These are phyloP conservation scores for Saccharomycopsis sp. DNA, from an alignment of 805 yeast genomes.

Conservation along the genomic window DNA sequence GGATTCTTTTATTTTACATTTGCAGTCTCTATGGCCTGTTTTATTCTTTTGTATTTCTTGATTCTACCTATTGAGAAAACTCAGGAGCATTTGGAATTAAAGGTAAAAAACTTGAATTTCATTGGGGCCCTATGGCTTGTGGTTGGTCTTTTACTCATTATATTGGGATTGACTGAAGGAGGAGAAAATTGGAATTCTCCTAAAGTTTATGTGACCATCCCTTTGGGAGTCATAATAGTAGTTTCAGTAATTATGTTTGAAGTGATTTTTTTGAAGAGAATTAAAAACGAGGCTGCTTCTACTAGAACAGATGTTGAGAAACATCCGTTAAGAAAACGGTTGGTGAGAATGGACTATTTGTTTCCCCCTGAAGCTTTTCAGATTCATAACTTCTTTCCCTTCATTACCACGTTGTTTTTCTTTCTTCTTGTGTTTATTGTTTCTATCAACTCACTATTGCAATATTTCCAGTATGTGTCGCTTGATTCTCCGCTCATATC, in stretches of 20 bases:
- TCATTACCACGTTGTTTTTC: conserved; percentile 24
- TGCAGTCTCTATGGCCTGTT: conserved; percentile 21
- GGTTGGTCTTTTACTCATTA: conserved; percentile 1
- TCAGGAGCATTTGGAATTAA: background rate
- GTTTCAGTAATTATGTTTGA: conserved; percentile 29
- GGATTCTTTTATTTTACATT: conserved; percentile 14
- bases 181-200: conserved; percentile 9
- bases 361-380: conserved; percentile 27
- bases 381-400: conserved; percentile 25
- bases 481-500: conserved; percentile 30
- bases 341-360: conserved; percentile 23
- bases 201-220: conserved; percentile 34
- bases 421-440: conserved; percentile 24
- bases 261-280: conserved; percentile 21
- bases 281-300: conserved; percentile 10
- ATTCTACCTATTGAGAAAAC: conserved; percentile 3
- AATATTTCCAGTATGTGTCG: conserved; percentile 28
- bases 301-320: background rate
- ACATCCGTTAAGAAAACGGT: background rate
- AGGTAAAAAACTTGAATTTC: conserved; percentile 9
- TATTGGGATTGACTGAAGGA: conserved; percentile 14
- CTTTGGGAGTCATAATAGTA: conserved; percentile 32
- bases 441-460: conserved; percentile 23
- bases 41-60: conserved; percentile 26
- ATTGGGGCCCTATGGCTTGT: conserved; percentile 1